Percentiles rank a stretch among this genome's conserved stretches.
These are phyloP conservation scores for Penicillium sp. DNA, from an alignment of 2,329 filamentous ascomycete genomes.

Conservation along the genomic window DNA sequence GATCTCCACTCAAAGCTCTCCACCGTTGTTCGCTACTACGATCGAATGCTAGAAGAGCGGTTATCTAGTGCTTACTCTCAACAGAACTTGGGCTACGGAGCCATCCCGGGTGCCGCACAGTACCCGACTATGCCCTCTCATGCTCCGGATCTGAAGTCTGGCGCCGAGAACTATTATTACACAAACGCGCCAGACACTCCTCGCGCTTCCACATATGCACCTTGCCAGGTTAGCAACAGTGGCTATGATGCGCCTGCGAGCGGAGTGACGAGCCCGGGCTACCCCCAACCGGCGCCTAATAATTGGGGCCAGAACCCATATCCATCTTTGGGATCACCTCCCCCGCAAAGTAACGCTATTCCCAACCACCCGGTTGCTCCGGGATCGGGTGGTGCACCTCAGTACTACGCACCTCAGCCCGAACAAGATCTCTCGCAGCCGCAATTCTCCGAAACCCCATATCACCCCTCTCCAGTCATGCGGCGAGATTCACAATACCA, in stretches of 20 bases:
- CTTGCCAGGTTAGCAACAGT: constrained; percentile 17
- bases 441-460: constrained; percentile 24
- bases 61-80: constrained; percentile 91
- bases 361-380: constrained; percentile 20
- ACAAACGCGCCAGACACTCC: constrained; percentile 25
- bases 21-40: constrained; percentile 95
- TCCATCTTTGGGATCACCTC: constrained; percentile 30
- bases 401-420: constrained; percentile 27
- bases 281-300: constrained; percentile 23
- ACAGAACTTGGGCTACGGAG: constrained; percentile 69
- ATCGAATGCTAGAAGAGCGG: constrained; percentile 95
- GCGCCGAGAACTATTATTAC: constrained; percentile 35
- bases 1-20: constrained; percentile 95
- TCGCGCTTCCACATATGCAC: constrained; percentile 23
- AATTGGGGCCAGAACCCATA: constrained; percentile 29
- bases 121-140: constrained; percentile 31
- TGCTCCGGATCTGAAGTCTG: constrained; percentile 22
- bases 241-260: constrained; percentile 22
- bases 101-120: constrained; percentile 25
- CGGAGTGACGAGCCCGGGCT: constrained; percentile 20
- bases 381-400: constrained; percentile 16
- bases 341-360: constrained; percentile 20
- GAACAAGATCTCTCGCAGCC: constrained; percentile 19
- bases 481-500: constrained; percentile 33
- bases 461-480: constrained; percentile 29